Percentiles rank a stretch among this genome's conserved stretches.
These are phyloP conservation scores for Mychonastes homosphaera DNA, from an alignment of 139 green algal genomes.

Conservation along the genomic window DNA sequence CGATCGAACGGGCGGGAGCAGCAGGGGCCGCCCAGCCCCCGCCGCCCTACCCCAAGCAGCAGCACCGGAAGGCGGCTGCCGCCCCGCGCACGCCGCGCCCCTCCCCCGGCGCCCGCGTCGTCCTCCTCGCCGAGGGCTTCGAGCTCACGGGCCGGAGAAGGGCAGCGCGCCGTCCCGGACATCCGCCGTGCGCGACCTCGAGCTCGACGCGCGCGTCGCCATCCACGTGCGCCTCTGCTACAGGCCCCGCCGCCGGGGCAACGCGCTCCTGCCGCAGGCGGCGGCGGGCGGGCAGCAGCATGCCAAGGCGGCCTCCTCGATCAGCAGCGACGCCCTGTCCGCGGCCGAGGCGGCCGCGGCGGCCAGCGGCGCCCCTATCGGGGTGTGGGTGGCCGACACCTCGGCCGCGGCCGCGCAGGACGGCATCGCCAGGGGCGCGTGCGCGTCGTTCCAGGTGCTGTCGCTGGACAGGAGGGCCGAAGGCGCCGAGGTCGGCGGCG, in stretches of 20 bases:
- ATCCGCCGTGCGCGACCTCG: conserved; percentile 47
- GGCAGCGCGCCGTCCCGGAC: conserved; percentile 63
- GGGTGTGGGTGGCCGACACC: not conserved
- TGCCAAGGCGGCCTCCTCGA: not conserved
- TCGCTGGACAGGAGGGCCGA: conserved; percentile 23
- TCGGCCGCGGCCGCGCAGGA: conserved; percentile 5
- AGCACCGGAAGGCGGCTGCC: no score
- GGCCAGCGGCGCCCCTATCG: not conserved
- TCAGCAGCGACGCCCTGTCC: not conserved
- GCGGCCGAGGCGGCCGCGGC: no score
- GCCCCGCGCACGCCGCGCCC: no score
- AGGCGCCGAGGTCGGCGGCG: conserved; percentile 26
- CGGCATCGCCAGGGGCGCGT: no score
- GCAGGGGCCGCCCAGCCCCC: no score
- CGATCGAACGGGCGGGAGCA: no score
- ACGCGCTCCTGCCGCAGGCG: not conserved
- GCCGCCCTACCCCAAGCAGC: no score
- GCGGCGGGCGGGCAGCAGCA: not conserved
- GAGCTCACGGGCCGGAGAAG: conserved; percentile 59
- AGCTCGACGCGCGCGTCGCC: conserved; percentile 41
- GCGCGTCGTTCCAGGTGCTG: conserved; percentile 37
- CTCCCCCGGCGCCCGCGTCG: no score
- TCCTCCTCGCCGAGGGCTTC: conserved; percentile 36
- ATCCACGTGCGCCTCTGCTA: conserved; percentile 34
- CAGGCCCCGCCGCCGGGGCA: conserved; percentile 1